A percentile compares a stretch with the other conserved stretches of the same genome.
Conservation (phyloP, 2,329 filamentous ascomycete species). For the Neonectria ditissima region DNA sequence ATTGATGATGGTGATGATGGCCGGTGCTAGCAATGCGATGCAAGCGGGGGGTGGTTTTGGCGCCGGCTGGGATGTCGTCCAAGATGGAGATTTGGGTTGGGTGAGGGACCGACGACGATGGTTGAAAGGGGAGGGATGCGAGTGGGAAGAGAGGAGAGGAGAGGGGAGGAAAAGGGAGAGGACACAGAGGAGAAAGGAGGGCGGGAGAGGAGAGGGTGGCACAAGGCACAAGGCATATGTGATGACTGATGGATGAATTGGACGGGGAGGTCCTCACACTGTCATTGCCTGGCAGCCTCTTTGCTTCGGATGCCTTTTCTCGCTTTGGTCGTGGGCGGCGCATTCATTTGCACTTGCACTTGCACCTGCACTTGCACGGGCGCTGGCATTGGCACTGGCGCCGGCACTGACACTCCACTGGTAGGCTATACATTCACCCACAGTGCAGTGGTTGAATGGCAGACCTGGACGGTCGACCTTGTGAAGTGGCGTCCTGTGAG, state of each 20-base stretch:
- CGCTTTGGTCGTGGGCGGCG: neutral
- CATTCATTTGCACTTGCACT: slow-evolving; percentile 3
- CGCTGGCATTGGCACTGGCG: neutral
- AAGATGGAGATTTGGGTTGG: slow-evolving; percentile 21
- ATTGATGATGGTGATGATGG: slow-evolving; percentile 41
- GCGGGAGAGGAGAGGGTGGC: neutral
- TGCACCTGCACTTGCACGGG: neutral
- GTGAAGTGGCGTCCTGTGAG: slow-evolving; percentile 25
- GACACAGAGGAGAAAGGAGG: neutral
- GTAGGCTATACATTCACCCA: too few species aligned
- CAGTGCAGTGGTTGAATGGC: neutral
- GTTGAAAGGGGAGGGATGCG: neutral
- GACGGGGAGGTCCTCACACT: slow-evolving; percentile 20
- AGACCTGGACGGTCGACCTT: slow-evolving; percentile 12
- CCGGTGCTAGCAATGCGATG: slow-evolving; percentile 20
- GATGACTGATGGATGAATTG: slow-evolving; percentile 36
- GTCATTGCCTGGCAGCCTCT: slow-evolving; percentile 2
- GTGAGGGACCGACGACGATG: neutral
- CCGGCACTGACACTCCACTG: too few species aligned
- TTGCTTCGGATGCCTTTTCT: slow-evolving; percentile 6
- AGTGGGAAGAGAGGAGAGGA: neutral
- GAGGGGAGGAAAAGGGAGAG: neutral
- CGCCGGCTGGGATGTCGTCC: slow-evolving; percentile 15
- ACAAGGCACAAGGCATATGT: slow-evolving; percentile 17
- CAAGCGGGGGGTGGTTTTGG: slow-evolving; percentile 18